phyloP scores from a whole-genome alignment of 768 basidiomycete species.

The Lentinula lateritia region DNA sequence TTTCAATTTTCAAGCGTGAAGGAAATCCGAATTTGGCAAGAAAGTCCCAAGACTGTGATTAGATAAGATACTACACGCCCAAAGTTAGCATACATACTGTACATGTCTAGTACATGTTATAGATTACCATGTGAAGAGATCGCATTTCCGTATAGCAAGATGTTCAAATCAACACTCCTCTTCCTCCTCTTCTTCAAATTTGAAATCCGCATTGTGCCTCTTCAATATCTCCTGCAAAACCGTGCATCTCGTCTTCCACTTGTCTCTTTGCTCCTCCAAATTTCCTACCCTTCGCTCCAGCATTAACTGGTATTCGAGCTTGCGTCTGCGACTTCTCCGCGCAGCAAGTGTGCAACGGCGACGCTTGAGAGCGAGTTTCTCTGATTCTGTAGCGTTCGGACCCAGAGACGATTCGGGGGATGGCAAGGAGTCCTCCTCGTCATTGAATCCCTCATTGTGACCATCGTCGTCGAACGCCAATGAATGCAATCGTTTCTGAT shows the following conservation, averaged over 20 bases:
- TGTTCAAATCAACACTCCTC: neutral
- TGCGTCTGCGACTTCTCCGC: conserved; percentile 57
- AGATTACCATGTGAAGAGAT: too few relatives aligned
- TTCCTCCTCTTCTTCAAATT: conserved; percentile 2
- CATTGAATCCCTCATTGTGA: neutral
- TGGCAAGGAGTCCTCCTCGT: neutral
- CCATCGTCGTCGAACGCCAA: conserved; percentile 20
- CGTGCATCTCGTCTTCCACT: conserved; percentile 37
- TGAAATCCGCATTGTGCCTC: neutral
- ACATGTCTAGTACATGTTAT: too few relatives aligned
- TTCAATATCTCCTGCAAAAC: conserved; percentile 2
- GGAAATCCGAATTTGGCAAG: too few relatives aligned
- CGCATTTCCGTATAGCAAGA: too few relatives aligned
- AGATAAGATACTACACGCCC: too few relatives aligned
- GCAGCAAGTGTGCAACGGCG: conserved; percentile 68
- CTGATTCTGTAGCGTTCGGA: conserved; percentile 32
- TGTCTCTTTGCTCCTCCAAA: conserved; percentile 38
- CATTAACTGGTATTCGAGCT: conserved; percentile 54
- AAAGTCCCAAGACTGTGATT: too few relatives aligned
- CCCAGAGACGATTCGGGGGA: conserved; percentile 9
- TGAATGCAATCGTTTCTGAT: conserved; percentile 52
- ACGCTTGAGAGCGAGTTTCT: conserved; percentile 60
- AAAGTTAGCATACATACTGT: too few relatives aligned
- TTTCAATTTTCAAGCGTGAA: too few relatives aligned
- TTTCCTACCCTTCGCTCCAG: conserved; percentile 40